A percentile compares a stretch with the other conserved stretches of the same genome.
Conservation (phyloP, 225 moss, liverwort and hornwort genomes). For the Polytrichum formosum region DNA sequence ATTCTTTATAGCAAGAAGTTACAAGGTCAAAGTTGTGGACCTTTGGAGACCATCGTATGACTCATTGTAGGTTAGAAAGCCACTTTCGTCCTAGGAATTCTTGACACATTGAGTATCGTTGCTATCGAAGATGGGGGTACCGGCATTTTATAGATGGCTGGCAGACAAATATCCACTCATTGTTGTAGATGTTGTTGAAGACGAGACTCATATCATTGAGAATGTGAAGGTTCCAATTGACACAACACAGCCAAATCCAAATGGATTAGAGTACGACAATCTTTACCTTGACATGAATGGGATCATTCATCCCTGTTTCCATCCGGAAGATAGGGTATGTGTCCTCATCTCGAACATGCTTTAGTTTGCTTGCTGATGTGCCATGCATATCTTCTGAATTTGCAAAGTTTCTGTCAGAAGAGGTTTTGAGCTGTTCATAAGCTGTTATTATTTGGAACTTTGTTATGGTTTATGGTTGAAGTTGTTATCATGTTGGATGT, state of each 20-base stretch:
- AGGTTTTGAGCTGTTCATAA: background rate
- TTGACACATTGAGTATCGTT: too few relatives aligned
- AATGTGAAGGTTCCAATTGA: constrained; percentile 54
- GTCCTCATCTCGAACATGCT: background rate
- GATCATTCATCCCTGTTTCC: constrained; percentile 72
- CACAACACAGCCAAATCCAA: constrained; percentile 45
- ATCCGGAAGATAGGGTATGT: constrained; percentile 65
- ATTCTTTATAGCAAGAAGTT: too few relatives aligned
- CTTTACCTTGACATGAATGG: constrained; percentile 65
- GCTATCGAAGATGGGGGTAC: constrained; percentile 47
- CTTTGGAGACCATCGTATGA: too few relatives aligned
- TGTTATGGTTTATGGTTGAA: too few relatives aligned
- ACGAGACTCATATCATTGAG: constrained; percentile 50
- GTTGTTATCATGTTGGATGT: too few relatives aligned
- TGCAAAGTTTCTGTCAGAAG: background rate
- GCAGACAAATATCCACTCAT: constrained; percentile 67
- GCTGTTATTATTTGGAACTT: too few relatives aligned
- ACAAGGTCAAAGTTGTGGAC: too few relatives aligned
- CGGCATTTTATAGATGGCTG: constrained; percentile 70
- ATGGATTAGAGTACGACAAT: constrained; percentile 59
- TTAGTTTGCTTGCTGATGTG: background rate
- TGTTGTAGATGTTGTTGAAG: constrained; percentile 59
- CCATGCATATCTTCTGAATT: background rate
- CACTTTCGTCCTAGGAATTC: too few relatives aligned
- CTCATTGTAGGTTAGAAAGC: too few relatives aligned